Evolutionary conservation across 2,329 filamentous ascomycete species (phyloP).

Genomic region (Catunica adiposa): DNA sequence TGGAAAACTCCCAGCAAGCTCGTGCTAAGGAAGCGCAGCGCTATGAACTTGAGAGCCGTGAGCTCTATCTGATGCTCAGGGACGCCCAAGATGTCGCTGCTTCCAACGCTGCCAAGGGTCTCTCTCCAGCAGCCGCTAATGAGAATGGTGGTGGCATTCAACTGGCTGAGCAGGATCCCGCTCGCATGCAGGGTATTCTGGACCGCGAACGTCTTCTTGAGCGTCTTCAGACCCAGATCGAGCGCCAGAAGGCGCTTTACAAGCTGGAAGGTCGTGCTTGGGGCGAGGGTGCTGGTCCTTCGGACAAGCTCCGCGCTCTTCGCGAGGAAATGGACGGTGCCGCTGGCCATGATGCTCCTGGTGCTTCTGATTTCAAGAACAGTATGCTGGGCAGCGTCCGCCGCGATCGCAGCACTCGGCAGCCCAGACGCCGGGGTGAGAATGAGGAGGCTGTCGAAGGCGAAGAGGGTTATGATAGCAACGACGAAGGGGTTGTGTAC

Average conservation of each 20-base stretch:
- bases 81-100: constrained; percentile 94
- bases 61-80: constrained; percentile 93
- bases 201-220: constrained; percentile 88
- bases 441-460: constrained; percentile 24
- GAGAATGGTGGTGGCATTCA: constrained; percentile 19
- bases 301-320: constrained; percentile 77
- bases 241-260: constrained; percentile 93
- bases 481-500: constrained; percentile 44
- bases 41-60: constrained; percentile 88
- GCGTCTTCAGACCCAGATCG: constrained; percentile 83
- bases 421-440: constrained; percentile 18
- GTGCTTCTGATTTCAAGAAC: constrained; percentile 42
- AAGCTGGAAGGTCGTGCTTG: constrained; percentile 90
- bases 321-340: constrained; percentile 83
- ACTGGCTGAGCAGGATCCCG: constrained; percentile 47
- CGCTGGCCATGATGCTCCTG: constrained; percentile 25
- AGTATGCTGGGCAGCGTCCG: constrained; percentile 55
- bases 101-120: constrained; percentile 51
- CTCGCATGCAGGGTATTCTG: constrained; percentile 77
- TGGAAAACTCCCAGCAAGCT: constrained; percentile 71
- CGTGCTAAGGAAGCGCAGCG: constrained; percentile 82
- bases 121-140: constrained; percentile 1
- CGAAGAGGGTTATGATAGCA: constrained; percentile 33
- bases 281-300: constrained; percentile 67
- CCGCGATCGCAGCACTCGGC: constrained; percentile 40